Evolutionary conservation across 1,284 basidiomycete genomes (phyloP), one percentile per base, ranked within the genome.

Genomic region (Ustilago crameri): DNA sequence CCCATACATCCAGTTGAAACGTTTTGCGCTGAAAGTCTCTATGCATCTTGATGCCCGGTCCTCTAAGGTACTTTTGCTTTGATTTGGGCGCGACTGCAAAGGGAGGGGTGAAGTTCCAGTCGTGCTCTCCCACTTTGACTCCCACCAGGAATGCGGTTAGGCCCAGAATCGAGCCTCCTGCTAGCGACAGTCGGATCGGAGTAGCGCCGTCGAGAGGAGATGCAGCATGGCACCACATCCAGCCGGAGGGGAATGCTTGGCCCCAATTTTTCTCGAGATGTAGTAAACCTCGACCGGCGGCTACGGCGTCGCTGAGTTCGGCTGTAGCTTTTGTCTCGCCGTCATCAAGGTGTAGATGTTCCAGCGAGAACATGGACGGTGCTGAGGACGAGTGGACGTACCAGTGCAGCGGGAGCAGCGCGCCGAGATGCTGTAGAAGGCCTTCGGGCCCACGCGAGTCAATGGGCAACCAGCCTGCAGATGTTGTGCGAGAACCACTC

Each of bases 261-360:
- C 70, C 70, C 60, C 64, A 67, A 32, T 73, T 73, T 44, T 68
- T 73, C 27, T 73, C 70, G 3, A 60, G 22, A 42, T 68, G 70
- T 18, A 68, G 3, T 30, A 47, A 35, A 1, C 42, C 70, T 22
- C 49, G 17, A 4, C 70, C 70, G 2, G 70, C 58, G 15, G 70
- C 60, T 9, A 64, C 44, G 3, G 53, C 50, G 22, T 60, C 35
- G 30, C 53, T 44, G 20, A 59, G 12, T 22, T 20, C n/a, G n/a
- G 17, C 27, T 17, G 12, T 9, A 12, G 5, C 40, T 42, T 23
- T n/a, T 20, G 4, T 7, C 9, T 27, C 37, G 20, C n/a, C 4
- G 0, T 3, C 27, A 20, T 5, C 12, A 62, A 26, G 23, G 34
- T 41, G 32, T 2, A 22, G 18, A 34, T 72, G 63, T 50, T 72